phyloP scores from a whole-genome alignment of 805 yeast species.

The Ogataea pini region DNA sequence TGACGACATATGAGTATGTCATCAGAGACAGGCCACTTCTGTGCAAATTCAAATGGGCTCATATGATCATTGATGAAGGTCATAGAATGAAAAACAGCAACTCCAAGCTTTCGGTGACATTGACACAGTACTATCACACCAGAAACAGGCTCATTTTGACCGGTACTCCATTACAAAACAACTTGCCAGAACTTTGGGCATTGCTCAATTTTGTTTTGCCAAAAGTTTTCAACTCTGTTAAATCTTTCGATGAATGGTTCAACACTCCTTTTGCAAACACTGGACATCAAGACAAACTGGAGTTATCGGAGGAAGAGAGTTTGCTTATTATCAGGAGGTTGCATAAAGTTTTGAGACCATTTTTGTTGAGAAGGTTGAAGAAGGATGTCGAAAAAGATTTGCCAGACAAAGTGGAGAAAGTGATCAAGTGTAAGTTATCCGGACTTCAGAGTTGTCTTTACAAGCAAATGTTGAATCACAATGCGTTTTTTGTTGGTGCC shows the following conservation, averaged over 20 bases:
- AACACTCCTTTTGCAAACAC: conserved; percentile 87
- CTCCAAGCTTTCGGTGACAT: conserved; percentile 71
- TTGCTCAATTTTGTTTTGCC: conserved; percentile 79
- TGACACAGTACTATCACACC: conserved; percentile 70
- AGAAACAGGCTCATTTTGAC: conserved; percentile 78
- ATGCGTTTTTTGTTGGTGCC: conserved; percentile 63
- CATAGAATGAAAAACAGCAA: conserved; percentile 83
- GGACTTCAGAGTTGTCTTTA: conserved; percentile 70
- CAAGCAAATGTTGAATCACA: conserved; percentile 76
- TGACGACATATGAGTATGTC: conserved; percentile 82
- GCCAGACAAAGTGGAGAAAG: conserved; percentile 83
- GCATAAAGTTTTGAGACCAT: conserved; percentile 84
- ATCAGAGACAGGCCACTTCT: conserved; percentile 74
- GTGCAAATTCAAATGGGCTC: conserved; percentile 72
- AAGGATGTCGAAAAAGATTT: conserved; percentile 85
- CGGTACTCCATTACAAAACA: conserved; percentile 87
- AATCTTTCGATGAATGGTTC: conserved; percentile 88
- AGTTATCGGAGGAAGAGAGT: conserved; percentile 83
- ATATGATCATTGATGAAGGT: conserved; percentile 90
- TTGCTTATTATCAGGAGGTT: conserved; percentile 79
- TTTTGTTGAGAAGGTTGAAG: conserved; percentile 78
- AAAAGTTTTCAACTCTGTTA: conserved; percentile 80
- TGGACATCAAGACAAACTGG: conserved; percentile 78
- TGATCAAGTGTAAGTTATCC: conserved; percentile 74
- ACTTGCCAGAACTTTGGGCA: conserved; percentile 85